Evolutionary conservation across 2,329 filamentous ascomycete species (phyloP).

Genomic region (Salinomyces thailandicus): DNA sequence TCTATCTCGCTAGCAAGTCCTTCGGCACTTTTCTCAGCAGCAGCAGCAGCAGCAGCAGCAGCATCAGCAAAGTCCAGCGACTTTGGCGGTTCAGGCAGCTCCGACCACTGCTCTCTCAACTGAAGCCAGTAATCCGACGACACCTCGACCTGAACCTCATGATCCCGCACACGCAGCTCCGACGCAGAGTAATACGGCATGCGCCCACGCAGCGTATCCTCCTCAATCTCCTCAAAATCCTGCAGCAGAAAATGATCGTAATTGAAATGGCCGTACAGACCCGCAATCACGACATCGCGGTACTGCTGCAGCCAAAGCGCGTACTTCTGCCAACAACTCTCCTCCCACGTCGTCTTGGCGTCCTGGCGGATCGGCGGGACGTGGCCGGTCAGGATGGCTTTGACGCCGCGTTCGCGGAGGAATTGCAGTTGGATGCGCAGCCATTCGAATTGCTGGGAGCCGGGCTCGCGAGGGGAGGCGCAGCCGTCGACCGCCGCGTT

Average conservation of each 20-base stretch:
- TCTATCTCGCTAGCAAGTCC: not conserved
- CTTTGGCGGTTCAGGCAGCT: slow-evolving; percentile 50
- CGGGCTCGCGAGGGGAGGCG: slow-evolving; percentile 64
- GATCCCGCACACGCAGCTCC: slow-evolving; percentile 10
- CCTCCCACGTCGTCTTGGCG: slow-evolving; percentile 84
- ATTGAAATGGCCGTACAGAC: slow-evolving; percentile 93
- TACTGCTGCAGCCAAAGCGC: slow-evolving; percentile 83
- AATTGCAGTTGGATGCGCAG: slow-evolving; percentile 77
- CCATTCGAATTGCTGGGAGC: slow-evolving; percentile 95
- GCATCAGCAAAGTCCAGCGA: slow-evolving; percentile 10
- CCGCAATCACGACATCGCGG: slow-evolving; percentile 73
- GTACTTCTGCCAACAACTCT: slow-evolving; percentile 98
- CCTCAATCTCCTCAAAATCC: slow-evolving; percentile 66
- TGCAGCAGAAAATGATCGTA: slow-evolving; percentile 94
- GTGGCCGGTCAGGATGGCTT: slow-evolving; percentile 88
- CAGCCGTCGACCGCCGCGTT: slow-evolving; percentile 94
- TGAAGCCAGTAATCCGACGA: slow-evolving; percentile 71
- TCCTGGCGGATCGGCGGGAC: slow-evolving; percentile 81
- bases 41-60: not conserved
- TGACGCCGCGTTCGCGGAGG: slow-evolving; percentile 74
- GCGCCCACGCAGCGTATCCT: slow-evolving; percentile 38
- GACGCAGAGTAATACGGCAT: slow-evolving; percentile 22
- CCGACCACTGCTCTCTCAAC: slow-evolving; percentile 65
- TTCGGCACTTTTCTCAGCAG: too few species aligned
- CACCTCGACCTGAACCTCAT: slow-evolving; percentile 53